Conservation (phyloP, 495 filamentous ascomycete species). For the Hyaloscypha finlandica region DNA sequence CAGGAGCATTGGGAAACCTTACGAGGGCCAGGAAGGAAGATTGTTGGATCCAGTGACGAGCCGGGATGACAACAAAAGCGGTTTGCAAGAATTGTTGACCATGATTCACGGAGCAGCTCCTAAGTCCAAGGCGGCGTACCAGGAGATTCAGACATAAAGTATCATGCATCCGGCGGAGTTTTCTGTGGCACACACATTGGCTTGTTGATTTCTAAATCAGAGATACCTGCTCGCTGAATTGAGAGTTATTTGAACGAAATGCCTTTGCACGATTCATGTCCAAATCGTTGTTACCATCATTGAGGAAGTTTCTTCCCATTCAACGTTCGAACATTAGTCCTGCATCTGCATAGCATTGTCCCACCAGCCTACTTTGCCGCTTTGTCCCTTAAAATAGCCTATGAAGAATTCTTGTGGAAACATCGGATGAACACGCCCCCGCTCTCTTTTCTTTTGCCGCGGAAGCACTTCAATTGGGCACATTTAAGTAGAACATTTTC, state of each 20-base stretch:
- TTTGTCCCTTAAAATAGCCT: too few species aligned
- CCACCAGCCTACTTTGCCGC: too few species aligned
- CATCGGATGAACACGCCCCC: too few species aligned
- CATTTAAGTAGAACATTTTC: too few species aligned
- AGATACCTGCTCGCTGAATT: not conserved
- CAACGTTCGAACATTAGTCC: too few species aligned
- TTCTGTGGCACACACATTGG: not conserved
- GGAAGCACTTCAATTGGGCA: too few species aligned
- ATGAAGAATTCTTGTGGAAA: too few species aligned
- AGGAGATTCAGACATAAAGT: not conserved
- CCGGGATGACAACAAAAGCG: conserved; percentile 3
- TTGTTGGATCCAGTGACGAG: conserved; percentile 23
- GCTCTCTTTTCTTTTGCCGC: too few species aligned
- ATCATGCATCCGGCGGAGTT: not conserved
- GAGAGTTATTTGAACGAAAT: not conserved
- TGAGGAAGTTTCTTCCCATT: not conserved
- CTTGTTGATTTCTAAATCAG: too few species aligned
- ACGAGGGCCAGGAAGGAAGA: conserved; percentile 19
- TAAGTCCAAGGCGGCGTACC: not conserved
- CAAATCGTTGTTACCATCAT: not conserved
- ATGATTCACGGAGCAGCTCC: conserved; percentile 23
- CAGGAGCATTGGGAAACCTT: conserved; percentile 18
- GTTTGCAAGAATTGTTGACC: conserved; percentile 20
- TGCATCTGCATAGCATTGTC: too few species aligned
- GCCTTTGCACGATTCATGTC: not conserved